Conservation (phyloP, 768 basidiomycete genomes). For the Tylopilus subfusipes region DNA sequence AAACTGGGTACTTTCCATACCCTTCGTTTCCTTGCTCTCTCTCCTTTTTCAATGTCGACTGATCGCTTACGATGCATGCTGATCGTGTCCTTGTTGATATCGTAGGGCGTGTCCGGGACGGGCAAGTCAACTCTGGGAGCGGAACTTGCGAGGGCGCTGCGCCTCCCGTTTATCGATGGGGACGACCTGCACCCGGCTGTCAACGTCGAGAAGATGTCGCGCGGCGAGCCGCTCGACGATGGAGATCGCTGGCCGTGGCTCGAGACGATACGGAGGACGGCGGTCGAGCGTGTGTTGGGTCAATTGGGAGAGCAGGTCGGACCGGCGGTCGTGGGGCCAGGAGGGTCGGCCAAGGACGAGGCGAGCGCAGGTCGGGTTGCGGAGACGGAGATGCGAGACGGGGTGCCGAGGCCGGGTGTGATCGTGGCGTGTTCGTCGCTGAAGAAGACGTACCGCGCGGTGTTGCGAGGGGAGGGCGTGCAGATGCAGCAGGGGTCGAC, state of each 20-base stretch:
- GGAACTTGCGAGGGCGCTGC: slow-evolving; percentile 56
- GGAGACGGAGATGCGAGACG: neutral
- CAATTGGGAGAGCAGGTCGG: neutral
- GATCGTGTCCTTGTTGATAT: neutral
- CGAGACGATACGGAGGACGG: slow-evolving; percentile 60
- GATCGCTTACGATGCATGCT: too few species aligned
- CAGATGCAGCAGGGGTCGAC: neutral
- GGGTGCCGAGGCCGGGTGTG: slow-evolving; percentile 45
- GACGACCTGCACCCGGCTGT: slow-evolving; percentile 79
- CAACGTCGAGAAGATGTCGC: slow-evolving; percentile 87
- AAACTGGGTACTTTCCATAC: too few species aligned
- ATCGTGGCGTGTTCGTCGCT: slow-evolving; percentile 86
- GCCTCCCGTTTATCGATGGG: slow-evolving; percentile 82
- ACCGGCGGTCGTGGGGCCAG: neutral
- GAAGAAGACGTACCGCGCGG: slow-evolving; percentile 75
- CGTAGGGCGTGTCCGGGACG: slow-evolving; percentile 68
- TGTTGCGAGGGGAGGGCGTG: slow-evolving; percentile 60
- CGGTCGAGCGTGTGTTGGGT: slow-evolving; percentile 31
- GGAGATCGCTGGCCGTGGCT: slow-evolving; percentile 88
- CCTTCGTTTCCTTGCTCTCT: too few species aligned
- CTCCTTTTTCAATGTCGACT: neutral
- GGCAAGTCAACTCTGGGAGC: slow-evolving; percentile 70
- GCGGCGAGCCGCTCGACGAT: slow-evolving; percentile 73
- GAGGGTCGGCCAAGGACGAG: neutral
- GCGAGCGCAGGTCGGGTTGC: too few species aligned